Evolutionary conservation across 768 basidiomycete species (phyloP).

Genomic region (Boletus bicolor): DNA sequence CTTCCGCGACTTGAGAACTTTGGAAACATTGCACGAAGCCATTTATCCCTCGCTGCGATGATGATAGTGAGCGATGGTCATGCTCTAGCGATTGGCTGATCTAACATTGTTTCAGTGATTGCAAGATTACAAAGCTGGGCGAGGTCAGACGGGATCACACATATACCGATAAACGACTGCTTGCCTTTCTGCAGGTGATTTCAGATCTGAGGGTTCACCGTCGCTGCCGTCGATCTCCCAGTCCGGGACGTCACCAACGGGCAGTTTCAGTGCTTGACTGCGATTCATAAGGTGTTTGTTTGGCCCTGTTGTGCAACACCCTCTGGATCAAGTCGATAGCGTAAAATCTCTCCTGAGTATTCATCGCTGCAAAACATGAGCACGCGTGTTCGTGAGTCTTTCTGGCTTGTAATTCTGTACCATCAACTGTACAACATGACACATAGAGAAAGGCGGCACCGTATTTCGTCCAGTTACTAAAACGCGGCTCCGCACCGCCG

Average conservation of each 20-base stretch:
- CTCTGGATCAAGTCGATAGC: conserved; percentile 1
- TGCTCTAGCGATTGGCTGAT: conserved; percentile 9
- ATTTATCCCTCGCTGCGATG: conserved; percentile 62
- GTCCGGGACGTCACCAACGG: conserved; percentile 53
- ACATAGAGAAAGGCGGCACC: conserved; percentile 65
- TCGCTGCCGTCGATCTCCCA: conserved; percentile 57
- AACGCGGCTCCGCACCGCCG: conserved; percentile 43
- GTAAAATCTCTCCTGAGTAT: conserved; percentile 2
- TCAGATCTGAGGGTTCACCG: conserved; percentile 39
- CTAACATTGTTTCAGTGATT: conserved; percentile 70
- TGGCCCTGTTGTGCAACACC: conserved; percentile 21
- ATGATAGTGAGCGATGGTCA: conserved; percentile 14
- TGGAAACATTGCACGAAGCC: conserved; percentile 62
- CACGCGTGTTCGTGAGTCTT: conserved; percentile 58
- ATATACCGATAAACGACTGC: background rate
- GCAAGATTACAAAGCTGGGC: conserved; percentile 55
- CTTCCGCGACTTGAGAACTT: conserved; percentile 68
- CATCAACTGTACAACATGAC: background rate
- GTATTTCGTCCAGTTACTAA: conserved; percentile 68
- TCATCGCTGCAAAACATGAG: conserved; percentile 33
- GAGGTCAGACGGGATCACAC: conserved; percentile 6
- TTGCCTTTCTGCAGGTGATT: conserved; percentile 59
- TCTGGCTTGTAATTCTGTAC: conserved; percentile 1
- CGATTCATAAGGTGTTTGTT: conserved; percentile 30
- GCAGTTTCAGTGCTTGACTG: conserved; percentile 38